Evolutionary conservation across 805 yeast genomes (phyloP).

Genomic region (Lipomyces spencermartinsiae): DNA sequence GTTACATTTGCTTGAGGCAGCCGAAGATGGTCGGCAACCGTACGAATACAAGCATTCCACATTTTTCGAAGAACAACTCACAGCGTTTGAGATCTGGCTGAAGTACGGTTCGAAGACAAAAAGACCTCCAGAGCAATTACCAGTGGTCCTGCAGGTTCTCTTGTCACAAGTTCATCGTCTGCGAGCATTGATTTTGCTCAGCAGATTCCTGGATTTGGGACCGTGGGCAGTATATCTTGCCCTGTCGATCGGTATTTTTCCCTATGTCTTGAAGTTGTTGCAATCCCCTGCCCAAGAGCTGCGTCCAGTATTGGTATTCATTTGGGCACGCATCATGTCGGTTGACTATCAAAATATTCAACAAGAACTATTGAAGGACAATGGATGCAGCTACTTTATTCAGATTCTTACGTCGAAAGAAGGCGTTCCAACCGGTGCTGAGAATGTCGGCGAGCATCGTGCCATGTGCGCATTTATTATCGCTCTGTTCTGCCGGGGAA

Average conservation of each 20-base stretch:
- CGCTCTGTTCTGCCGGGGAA: slow-evolving; percentile 82
- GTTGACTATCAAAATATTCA: slow-evolving; percentile 90
- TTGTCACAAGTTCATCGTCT: slow-evolving; percentile 93
- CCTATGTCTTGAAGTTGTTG: slow-evolving; percentile 84
- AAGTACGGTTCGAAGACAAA: slow-evolving; percentile 84
- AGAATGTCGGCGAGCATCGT: slow-evolving; percentile 76
- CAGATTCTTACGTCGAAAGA: slow-evolving; percentile 64
- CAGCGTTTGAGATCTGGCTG: slow-evolving; percentile 96
- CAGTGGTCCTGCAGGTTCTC: slow-evolving; percentile 89
- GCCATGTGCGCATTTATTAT: slow-evolving; percentile 95
- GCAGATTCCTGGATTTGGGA: slow-evolving; percentile 88
- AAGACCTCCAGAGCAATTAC: slow-evolving; percentile 92
- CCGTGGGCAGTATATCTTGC: slow-evolving; percentile 98
- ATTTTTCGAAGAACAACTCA: slow-evolving; percentile 92
- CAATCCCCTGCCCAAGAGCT: slow-evolving; percentile 96
- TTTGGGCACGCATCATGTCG: slow-evolving; percentile 98
- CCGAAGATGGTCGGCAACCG: slow-evolving; percentile 46
- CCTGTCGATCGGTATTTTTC: slow-evolving; percentile 92
- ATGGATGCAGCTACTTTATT: slow-evolving; percentile 86
- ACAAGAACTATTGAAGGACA: slow-evolving; percentile 88
- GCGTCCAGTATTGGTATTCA: slow-evolving; percentile 91
- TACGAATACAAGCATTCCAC: slow-evolving; percentile 84
- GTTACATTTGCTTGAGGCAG: slow-evolving; percentile 46
- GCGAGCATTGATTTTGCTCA: slow-evolving; percentile 81
- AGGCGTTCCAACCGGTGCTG: slow-evolving; percentile 43